These are phyloP conservation scores for Annulohypoxylon nitens DNA, from an alignment of 495 filamentous ascomycete genomes.

Conservation along the genomic window DNA sequence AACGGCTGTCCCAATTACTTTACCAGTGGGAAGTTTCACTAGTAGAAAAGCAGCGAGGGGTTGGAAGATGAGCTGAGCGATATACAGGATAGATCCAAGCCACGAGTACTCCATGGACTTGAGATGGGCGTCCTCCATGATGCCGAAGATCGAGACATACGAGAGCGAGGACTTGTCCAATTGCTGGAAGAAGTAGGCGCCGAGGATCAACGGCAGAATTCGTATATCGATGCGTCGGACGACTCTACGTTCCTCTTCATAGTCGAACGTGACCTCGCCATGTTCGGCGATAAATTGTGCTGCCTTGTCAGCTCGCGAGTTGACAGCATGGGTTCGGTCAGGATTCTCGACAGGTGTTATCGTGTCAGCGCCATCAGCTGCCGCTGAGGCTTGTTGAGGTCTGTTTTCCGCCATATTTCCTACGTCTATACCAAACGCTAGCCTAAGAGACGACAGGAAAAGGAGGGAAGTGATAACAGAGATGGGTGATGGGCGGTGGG, in stretches of 20 bases:
- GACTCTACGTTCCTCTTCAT: constrained; percentile 57
- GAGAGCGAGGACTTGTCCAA: constrained; percentile 67
- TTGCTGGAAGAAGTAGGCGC: constrained; percentile 67
- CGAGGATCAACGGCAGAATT: constrained; percentile 64
- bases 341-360: constrained; percentile 46
- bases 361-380: constrained; percentile 40
- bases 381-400: constrained; percentile 18
- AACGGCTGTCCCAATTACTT: constrained; percentile 58
- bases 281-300: constrained; percentile 58
- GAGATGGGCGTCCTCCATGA: constrained; percentile 63
- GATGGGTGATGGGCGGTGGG: background rate
- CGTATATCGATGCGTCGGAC: constrained; percentile 61
- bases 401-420: constrained; percentile 36
- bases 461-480: background rate
- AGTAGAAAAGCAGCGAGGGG: constrained; percentile 61
- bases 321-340: constrained; percentile 40
- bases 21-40: constrained; percentile 64
- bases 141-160: constrained; percentile 68
- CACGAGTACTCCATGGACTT: constrained; percentile 63
- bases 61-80: constrained; percentile 62
- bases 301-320: constrained; percentile 52
- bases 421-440: background rate
- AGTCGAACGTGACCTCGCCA: constrained; percentile 53
- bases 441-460: background rate
- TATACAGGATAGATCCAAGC: constrained; percentile 61